Conservation (phyloP, 2,329 filamentous ascomycete genomes). For the Exophiala viscosa region DNA sequence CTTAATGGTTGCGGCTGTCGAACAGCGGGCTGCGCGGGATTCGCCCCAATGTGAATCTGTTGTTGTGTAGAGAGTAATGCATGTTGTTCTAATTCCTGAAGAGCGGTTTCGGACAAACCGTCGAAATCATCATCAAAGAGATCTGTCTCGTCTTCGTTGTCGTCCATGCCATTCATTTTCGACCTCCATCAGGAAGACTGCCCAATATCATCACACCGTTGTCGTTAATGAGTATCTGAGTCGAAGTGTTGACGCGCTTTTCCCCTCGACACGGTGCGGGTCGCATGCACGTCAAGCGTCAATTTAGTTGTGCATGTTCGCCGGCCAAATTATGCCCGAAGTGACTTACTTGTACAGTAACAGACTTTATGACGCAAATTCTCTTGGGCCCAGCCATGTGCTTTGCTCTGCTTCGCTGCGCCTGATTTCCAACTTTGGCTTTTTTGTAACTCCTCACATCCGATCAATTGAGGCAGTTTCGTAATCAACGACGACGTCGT, state of each 20-base stretch:
- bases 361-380: background rate
- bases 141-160: slow-evolving; percentile 44
- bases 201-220: background rate
- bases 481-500: too few species aligned
- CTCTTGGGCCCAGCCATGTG: background rate
- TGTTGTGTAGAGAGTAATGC: slow-evolving; percentile 43
- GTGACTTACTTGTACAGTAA: too few species aligned
- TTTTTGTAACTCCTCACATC: too few species aligned
- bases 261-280: background rate
- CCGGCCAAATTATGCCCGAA: too few species aligned
- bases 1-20: too few species aligned
- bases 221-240: too few species aligned
- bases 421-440: too few species aligned
- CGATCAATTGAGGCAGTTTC: too few species aligned
- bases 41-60: slow-evolving; percentile 1
- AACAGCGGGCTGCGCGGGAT: too few species aligned
- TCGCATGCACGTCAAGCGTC: background rate
- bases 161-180: slow-evolving; percentile 42
- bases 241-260: background rate
- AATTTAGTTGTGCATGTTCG: background rate
- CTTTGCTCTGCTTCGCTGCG: background rate
- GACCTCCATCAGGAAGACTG: slow-evolving; percentile 21
- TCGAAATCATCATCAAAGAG: slow-evolving; percentile 44
- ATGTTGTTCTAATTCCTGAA: slow-evolving; percentile 44
- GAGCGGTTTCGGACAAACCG: slow-evolving; percentile 40